A percentile compares a stretch with the other conserved stretches of the same genome.
phyloP scores from a whole-genome alignment of 108 stramenopile species.

The Parietichytrium sp. region DNA sequence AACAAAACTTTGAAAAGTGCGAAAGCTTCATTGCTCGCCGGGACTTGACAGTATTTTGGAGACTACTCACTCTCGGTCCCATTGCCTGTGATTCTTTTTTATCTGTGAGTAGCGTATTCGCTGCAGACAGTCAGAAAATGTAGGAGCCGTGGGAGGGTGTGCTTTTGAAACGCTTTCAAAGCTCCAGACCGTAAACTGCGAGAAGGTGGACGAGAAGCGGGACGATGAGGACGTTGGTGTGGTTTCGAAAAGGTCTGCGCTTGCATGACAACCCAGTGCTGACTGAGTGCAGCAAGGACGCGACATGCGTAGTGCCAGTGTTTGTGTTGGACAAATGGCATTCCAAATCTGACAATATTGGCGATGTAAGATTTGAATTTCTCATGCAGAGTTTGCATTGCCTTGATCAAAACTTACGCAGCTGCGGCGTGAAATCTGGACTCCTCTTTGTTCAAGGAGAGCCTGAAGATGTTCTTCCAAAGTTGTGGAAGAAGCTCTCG shows the following conservation, averaged over 20 bases:
- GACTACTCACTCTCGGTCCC: too few relatives aligned
- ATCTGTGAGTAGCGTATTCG: too few relatives aligned
- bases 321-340: constrained; percentile 79
- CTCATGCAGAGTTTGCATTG: constrained; percentile 76
- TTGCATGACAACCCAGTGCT: constrained; percentile 91
- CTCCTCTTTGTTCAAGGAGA: constrained; percentile 75
- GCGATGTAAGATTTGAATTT: constrained; percentile 70
- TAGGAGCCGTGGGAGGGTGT: too few relatives aligned
- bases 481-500: constrained; percentile 63
- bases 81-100: too few relatives aligned
- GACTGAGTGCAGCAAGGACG: constrained; percentile 42
- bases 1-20: too few relatives aligned
- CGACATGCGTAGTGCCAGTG: constrained; percentile 43
- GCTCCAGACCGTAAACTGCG: too few relatives aligned
- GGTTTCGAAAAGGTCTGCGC: constrained; percentile 90
- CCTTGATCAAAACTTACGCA: constrained; percentile 67
- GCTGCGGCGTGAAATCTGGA: constrained; percentile 51
- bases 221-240: constrained; percentile 41
- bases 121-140: too few relatives aligned
- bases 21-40: too few relatives aligned
- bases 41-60: too few relatives aligned
- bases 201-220: too few relatives aligned
- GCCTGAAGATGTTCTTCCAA: constrained; percentile 70
- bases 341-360: constrained; percentile 53
- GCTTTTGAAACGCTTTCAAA: too few relatives aligned